Evolutionary conservation across 768 basidiomycete genomes (phyloP).

Genomic region (Leucogyrophana mollusca): DNA sequence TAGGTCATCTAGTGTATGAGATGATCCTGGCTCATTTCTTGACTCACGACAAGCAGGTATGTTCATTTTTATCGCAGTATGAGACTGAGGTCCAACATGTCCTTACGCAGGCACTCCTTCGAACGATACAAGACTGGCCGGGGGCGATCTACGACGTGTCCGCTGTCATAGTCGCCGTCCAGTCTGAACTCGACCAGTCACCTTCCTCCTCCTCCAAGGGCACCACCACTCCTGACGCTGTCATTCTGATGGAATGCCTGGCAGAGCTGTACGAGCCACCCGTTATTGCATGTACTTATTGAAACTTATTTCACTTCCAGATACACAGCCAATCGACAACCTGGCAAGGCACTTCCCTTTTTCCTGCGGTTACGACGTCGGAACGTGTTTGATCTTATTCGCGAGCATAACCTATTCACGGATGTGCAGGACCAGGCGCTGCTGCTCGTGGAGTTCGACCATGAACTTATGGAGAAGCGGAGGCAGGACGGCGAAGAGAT

Average conservation of each 20-base stretch:
- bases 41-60: slow-evolving; percentile 69
- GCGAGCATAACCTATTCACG: slow-evolving; percentile 91
- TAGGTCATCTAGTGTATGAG: slow-evolving; percentile 87
- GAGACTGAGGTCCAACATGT: background rate
- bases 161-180: slow-evolving; percentile 87
- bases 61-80: slow-evolving; percentile 10
- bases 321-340: slow-evolving; percentile 85
- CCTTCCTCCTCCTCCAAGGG: slow-evolving; percentile 48
- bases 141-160: slow-evolving; percentile 84
- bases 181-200: slow-evolving; percentile 70
- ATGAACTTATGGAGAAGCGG: slow-evolving; percentile 71
- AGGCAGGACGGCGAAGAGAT: slow-evolving; percentile 39
- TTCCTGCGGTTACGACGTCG: slow-evolving; percentile 83
- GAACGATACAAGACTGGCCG: slow-evolving; percentile 88
- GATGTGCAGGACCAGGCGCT: slow-evolving; percentile 93
- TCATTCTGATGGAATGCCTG: slow-evolving; percentile 88
- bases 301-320: slow-evolving; percentile 35
- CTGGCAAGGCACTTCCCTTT: slow-evolving; percentile 90
- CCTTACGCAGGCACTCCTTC: slow-evolving; percentile 58
- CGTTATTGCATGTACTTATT: too few relatives aligned
- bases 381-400: slow-evolving; percentile 92
- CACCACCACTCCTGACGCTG: slow-evolving; percentile 43
- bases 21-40: slow-evolving; percentile 91
- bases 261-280: slow-evolving; percentile 71
- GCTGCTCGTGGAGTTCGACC: slow-evolving; percentile 91